These are phyloP conservation scores for Rhizopus microsporus DNA, from an alignment of 371 early-diverging fungal species.

Conservation along the genomic window DNA sequence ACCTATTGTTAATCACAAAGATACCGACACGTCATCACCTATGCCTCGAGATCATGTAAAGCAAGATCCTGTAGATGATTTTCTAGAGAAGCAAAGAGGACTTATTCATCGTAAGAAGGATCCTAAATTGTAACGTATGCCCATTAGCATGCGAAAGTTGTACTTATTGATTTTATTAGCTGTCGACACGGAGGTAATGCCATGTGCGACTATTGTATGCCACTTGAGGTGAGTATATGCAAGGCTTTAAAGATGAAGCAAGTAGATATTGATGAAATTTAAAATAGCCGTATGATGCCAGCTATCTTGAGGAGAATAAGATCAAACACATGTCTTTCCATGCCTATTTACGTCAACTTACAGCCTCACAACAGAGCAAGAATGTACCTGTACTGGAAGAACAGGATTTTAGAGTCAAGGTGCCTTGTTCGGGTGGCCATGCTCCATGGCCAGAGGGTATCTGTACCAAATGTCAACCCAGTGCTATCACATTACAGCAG, in stretches of 20 bases:
- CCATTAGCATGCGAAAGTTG: background rate
- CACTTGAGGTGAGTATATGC: slow-evolving; percentile 69
- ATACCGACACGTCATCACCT: slow-evolving; percentile 5
- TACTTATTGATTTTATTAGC: slow-evolving; percentile 37
- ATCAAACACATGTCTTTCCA: slow-evolving; percentile 98
- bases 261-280: background rate
- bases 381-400: slow-evolving; percentile 85
- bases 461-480: slow-evolving; percentile 97
- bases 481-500: slow-evolving; percentile 86
- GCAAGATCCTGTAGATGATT: slow-evolving; percentile 81
- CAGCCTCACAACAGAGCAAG: slow-evolving; percentile 65
- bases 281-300: slow-evolving; percentile 81
- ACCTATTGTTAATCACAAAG: slow-evolving; percentile 10
- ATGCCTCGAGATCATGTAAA: slow-evolving; percentile 31
- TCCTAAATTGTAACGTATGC: slow-evolving; percentile 69
- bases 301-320: slow-evolving; percentile 84
- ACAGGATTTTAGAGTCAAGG: slow-evolving; percentile 74
- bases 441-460: slow-evolving; percentile 93
- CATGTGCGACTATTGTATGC: slow-evolving; percentile 99
- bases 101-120: slow-evolving; percentile 82
- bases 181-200: slow-evolving; percentile 91
- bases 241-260: background rate
- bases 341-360: slow-evolving; percentile 82
- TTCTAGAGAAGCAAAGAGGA: slow-evolving; percentile 82
- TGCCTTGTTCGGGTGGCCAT: slow-evolving; percentile 83